phyloP scores from a whole-genome alignment of 1,284 basidiomycete species.

The Singerocomus rubriflavus region DNA sequence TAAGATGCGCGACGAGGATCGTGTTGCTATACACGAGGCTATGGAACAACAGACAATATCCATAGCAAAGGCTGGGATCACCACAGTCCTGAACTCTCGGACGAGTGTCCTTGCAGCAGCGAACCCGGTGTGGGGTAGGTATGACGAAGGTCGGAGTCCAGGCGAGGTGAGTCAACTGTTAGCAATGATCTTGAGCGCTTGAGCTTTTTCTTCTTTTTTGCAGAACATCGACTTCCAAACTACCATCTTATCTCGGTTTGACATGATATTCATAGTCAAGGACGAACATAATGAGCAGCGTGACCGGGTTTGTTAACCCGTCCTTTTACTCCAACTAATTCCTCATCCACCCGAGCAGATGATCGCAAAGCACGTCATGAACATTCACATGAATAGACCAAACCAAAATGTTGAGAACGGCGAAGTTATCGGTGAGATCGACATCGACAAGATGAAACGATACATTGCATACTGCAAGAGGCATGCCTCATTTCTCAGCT shows the following conservation, averaged over 20 bases:
- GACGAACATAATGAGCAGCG: constrained; percentile 97
- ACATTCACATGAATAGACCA: constrained; percentile 94
- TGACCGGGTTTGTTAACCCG: constrained; percentile 63
- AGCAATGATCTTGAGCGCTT: neutral
- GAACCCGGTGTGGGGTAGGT: constrained; percentile 98
- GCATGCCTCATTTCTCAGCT: constrained; percentile 40
- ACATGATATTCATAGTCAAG: constrained; percentile 99
- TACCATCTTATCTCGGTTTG: constrained; percentile 96
- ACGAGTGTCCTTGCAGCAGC: constrained; percentile 97
- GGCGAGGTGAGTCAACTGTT: constrained; percentile 67
- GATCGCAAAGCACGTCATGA: constrained; percentile 98
- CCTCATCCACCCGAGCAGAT: constrained; percentile 47
- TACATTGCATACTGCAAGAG: constrained; percentile 96
- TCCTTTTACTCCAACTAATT: neutral
- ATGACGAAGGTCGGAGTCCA: constrained; percentile 96
- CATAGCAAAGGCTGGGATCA: constrained; percentile 99
- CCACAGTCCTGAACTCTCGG: constrained; percentile 94
- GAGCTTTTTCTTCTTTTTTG: neutral
- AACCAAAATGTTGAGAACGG: constrained; percentile 59
- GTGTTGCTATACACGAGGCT: constrained; percentile 98
- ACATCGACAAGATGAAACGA: constrained; percentile 97
- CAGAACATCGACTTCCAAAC: constrained; percentile 99
- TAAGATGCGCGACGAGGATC: constrained; percentile 99
- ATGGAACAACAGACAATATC: constrained; percentile 99
- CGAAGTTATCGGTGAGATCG: constrained; percentile 86